Evolutionary conservation across 2,329 filamentous ascomycete genomes (phyloP), one percentile per base, ranked within the genome.

Genomic region (Allantophomopsis cytisporea): DNA sequence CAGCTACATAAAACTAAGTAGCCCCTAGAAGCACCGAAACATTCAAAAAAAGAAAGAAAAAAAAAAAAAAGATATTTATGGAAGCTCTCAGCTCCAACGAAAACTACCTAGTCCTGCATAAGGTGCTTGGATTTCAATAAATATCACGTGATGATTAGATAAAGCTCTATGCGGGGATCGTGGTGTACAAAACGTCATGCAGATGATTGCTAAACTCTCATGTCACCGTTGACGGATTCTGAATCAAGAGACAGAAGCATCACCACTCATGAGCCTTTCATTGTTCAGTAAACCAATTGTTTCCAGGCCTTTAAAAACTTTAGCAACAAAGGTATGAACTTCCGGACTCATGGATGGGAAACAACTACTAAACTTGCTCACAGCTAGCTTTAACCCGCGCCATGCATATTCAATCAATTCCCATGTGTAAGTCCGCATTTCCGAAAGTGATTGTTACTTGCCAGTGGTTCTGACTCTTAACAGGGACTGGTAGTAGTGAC

Each of bases 401-500:
- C 49, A 91, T 91, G 84, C 83, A 89, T 73, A 81, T 89, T 64
- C 74, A 84, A 62, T 83, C 82, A 50, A 89, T 91, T 62, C 83
- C 83, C 41, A 89, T 91, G 83, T 89, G 84, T 87, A 73, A 55
- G 77, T 66, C 53, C 48, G 46, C 35, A 39, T 39, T 46, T 50
- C 15, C 21, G 14, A 37, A 37, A 37, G 36, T 17, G 28, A 38
- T 31, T 5, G 14, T n/a, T 31, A 17, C 14, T 7, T 7, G 31
- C 34, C 41, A 43, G 31, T 49, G 40, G 49, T 31, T 38, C 31
- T 14, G 39, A 35, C 23, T 36, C 36, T 31, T 30, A 23, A 6
- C 41, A 88, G 83, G 83, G 82, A 77, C 74, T 64, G 83, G 83
- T 39, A 78, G 61, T 54, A 71, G 76, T 54, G 80, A 91, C 62